Base-by-base conservation (phyloP, 2,329 filamentous ascomycete species). In the Cercospora zeina region DNA sequence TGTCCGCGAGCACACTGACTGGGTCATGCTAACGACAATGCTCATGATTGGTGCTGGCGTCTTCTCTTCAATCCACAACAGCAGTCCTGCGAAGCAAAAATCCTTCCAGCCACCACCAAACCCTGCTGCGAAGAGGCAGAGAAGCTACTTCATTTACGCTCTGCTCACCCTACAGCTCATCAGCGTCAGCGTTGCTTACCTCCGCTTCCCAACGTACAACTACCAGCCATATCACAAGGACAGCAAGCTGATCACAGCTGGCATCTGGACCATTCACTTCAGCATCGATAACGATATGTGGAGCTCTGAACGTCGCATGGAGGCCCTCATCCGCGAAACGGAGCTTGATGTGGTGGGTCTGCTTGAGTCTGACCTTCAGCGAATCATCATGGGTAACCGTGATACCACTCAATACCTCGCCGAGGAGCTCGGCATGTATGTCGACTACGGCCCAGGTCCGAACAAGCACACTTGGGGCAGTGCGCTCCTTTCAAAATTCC, bases 391-490 rank as follows among this genome's bases (percentile, higher is more conserved):
- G 95, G 95, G 95, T 72, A 99, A 97, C 79, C 89, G 95, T 68
- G 95, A 99, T 75, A 89, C 91, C 8, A 97, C 95, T 1, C 95
- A 97, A 74, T 96, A 91, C 77, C 84, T 99, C 8, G 93, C 95
- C 19, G 93, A 97, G 75, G 93, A 99, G 68, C 84, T 99, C 10
- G 95, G 95, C 70, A 99, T 99, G 95, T 99, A 97, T 73, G 93
- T 96, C 54, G 95, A 99, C 79, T 97, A 92, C 72, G 95, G 95
- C 59, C 95, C 95, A 31, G 95, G 95, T 1, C 95, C 95, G 6
- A 96, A 99, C 83, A 99, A 97, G 80, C 95, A 99, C 79, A 99
- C 95, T 0, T 99, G 95, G 95, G 95, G 95, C 56, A 86, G 89
- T 9, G 95, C 93, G 21, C 82, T 99, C 49, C 83, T 99, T 3